Evolutionary conservation across 176 grass and related monocot genomes (phyloP).

Genomic region (Aegilops longissima): DNA sequence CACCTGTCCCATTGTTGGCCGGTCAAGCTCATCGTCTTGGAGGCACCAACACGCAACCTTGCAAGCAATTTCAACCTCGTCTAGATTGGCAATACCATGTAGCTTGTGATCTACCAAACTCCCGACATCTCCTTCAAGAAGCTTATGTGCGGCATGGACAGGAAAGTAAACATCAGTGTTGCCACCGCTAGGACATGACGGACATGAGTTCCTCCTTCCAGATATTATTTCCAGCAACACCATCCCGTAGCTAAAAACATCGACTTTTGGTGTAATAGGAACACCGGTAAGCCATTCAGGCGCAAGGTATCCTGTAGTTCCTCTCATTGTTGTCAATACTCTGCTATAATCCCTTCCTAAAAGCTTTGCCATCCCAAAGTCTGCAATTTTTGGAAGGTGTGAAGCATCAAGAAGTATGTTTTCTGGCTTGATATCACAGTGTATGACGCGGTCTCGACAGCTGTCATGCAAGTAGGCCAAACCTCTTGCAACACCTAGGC

Average conservation of each 20-base stretch:
- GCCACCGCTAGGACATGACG: not conserved
- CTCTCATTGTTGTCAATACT: conserved; percentile 35
- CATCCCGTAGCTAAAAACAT: conserved; percentile 34
- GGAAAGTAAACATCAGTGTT: conserved; percentile 28
- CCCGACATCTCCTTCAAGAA: conserved; percentile 23
- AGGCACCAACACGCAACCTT: conserved; percentile 50
- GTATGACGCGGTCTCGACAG: not conserved
- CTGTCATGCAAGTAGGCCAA: not conserved
- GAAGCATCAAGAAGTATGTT: not conserved
- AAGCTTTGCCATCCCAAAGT: conserved; percentile 2
- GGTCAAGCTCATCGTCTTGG: conserved; percentile 34
- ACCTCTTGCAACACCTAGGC: not conserved
- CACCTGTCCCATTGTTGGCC: conserved; percentile 45
- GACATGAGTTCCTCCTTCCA: not conserved
- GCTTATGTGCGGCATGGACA: conserved; percentile 14
- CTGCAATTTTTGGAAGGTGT: not conserved
- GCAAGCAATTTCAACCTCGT: conserved; percentile 16
- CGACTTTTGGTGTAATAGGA: conserved; percentile 27
- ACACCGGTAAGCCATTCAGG: conserved; percentile 32
- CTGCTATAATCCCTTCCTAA: not conserved
- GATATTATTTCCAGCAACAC: conserved; percentile 19
- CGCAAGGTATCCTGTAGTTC: conserved; percentile 34
- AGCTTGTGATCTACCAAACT: conserved; percentile 36
- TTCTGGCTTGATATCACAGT: not conserved
- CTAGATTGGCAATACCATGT: conserved; percentile 3